These are phyloP conservation scores for Solanum aculeatissimum DNA, from an alignment of 305 asterid genomes.

Conservation along the genomic window DNA sequence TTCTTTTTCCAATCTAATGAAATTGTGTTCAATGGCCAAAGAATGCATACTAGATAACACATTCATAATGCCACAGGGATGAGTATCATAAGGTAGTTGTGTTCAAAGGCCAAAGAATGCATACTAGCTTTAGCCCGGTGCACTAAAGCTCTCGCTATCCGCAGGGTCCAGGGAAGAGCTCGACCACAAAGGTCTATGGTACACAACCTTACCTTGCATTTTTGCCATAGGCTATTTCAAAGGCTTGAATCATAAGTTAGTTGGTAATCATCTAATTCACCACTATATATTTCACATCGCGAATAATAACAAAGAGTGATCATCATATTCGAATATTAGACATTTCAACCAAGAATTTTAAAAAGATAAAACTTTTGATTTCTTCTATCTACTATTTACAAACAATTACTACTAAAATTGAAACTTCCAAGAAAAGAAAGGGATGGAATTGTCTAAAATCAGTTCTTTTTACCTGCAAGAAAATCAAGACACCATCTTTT, in stretches of 20 bases:
- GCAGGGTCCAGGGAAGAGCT: too few species aligned
- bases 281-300: not conserved
- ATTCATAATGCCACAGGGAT: not conserved
- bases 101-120: not conserved
- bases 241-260: too few species aligned
- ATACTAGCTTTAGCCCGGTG: too few species aligned
- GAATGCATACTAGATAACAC: too few species aligned
- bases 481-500: not conserved
- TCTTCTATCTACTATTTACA: not conserved
- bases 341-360: not conserved
- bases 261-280: not conserved
- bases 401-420: too few species aligned
- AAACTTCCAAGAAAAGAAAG: too few species aligned
- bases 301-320: not conserved
- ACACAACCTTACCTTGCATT: too few species aligned
- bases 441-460: not conserved
- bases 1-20: not conserved
- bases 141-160: too few species aligned
- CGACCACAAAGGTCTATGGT: too few species aligned
- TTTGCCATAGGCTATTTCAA: too few species aligned
- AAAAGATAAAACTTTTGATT: too few species aligned
- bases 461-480: not conserved
- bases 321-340: not conserved
- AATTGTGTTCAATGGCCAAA: too few species aligned
- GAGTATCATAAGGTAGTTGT: not conserved